Percentiles rank a stretch among this genome's conserved stretches.
These are phyloP conservation scores for Hyphodiscus hymeniophilus DNA, from an alignment of 495 filamentous ascomycete species.

Conservation along the genomic window DNA sequence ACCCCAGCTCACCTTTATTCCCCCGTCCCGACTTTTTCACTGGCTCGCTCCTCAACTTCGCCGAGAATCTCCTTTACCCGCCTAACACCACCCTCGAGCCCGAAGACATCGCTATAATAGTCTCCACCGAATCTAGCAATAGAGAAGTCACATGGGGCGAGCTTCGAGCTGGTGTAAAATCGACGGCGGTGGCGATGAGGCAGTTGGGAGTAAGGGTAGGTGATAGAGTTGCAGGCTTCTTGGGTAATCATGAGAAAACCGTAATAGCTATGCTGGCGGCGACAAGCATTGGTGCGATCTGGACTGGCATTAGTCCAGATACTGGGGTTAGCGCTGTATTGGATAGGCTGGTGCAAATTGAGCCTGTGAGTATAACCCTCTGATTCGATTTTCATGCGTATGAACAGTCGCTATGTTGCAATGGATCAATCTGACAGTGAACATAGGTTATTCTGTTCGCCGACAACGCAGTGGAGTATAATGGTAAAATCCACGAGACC, in stretches of 20 bases:
- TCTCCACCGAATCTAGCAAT: slow-evolving; percentile 54
- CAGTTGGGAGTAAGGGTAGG: slow-evolving; percentile 52
- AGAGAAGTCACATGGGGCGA: slow-evolving; percentile 51
- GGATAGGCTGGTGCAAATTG: slow-evolving; percentile 63
- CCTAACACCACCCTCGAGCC: slow-evolving; percentile 47
- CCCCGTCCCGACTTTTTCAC: slow-evolving; percentile 80
- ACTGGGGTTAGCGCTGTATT: slow-evolving; percentile 69
- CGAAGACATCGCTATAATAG: slow-evolving; percentile 45
- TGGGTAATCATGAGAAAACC: slow-evolving; percentile 61
- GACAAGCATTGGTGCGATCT: slow-evolving; percentile 58
- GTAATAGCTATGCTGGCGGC: slow-evolving; percentile 55
- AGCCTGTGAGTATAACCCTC: too few relatives aligned
- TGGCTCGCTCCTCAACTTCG: slow-evolving; percentile 51
- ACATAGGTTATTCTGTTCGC: slow-evolving; percentile 66
- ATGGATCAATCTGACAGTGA: too few relatives aligned
- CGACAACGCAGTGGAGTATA: slow-evolving; percentile 70
- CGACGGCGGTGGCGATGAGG: slow-evolving; percentile 49
- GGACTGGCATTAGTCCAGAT: slow-evolving; percentile 64
- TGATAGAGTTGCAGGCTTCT: slow-evolving; percentile 66
- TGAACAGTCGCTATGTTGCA: too few relatives aligned
- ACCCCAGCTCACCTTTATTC: slow-evolving; percentile 60
- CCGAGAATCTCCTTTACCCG: slow-evolving; percentile 53
- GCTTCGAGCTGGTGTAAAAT: slow-evolving; percentile 44
- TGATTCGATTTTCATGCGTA: too few relatives aligned
- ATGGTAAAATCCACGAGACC: slow-evolving; percentile 62